Conservation (phyloP, 2,329 filamentous ascomycete genomes). For the Dactylellina parvicollis region DNA sequence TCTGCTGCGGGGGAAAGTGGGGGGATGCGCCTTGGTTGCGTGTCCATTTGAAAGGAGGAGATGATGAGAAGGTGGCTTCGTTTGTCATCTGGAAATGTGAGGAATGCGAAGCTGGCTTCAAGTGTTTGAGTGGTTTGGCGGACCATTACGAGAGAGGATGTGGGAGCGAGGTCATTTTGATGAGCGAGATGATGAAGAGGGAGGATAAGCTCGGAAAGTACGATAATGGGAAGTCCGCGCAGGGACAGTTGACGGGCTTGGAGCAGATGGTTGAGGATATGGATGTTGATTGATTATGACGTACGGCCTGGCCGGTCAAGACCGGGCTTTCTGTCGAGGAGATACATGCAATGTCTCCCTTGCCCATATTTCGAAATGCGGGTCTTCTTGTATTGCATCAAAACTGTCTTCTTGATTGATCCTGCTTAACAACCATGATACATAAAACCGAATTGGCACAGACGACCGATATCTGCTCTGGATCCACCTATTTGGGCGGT, state of each 20-base stretch:
- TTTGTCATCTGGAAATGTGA: conserved; percentile 37
- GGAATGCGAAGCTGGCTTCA: conserved; percentile 28
- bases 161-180: background rate
- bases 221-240: background rate
- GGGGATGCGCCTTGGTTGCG: background rate
- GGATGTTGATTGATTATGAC: background rate
- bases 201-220: background rate
- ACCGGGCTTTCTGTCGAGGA: background rate
- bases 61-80: conserved; percentile 6
- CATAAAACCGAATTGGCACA: no score
- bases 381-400: no score
- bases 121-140: conserved; percentile 9
- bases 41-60: conserved; percentile 2
- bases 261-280: background rate
- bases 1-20: conserved; percentile 29
- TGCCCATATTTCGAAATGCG: no score
- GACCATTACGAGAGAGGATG: conserved; percentile 38
- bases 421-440: no score
- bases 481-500: conserved; percentile 37
- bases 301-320: background rate
- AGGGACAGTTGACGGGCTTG: background rate
- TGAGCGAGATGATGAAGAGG: conserved; percentile 16
- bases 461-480: background rate
- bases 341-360: background rate
- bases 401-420: no score